Evolutionary conservation across 306 rosid genomes (phyloP), one percentile per base, ranked within the genome.

Genomic region (Sicyos edulis): DNA sequence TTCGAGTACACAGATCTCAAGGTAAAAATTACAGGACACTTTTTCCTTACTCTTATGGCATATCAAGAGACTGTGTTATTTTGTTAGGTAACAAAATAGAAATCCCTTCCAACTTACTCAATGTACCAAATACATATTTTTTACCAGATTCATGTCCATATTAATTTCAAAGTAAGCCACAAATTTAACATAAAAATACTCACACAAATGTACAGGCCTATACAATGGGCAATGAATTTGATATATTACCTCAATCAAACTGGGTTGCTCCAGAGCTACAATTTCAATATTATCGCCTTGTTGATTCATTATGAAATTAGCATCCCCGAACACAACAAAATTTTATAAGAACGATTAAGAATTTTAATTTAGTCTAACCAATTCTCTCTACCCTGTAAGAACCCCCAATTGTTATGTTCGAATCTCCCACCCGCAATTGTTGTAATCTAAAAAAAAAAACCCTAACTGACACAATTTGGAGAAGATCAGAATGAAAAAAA

Each of bases 281-380:
- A 91, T 85, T 86, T 88, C 97, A 17, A 89, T 82, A 75, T 80
- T 82, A 74, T 84, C 83, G 80, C 90, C 96, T 83, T n/a, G n/a
- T n/a, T 90, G 95, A 50, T 88, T 93, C 78, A 89, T 83, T 90
- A 76, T 88, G 70, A 75, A 71, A 74, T 67, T 55, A 79, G 76
- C 83, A 90, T 79, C 83, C 92, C 83, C 71, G 59, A 26, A 61
- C 59, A 76, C 24, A 76, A 58, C 49, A 78, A 69, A 55, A 70
- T 44, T 47, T 24, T 26, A 16, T 24, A 49, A 69, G 45, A 69
- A 69, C 22, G 59, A 69, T 69, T 69, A 24, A 69, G 73, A 59
- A 50, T 69, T 32, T 9, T 15, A 69, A 50, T 51, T 8, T 9
- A 51, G 58, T 51, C 47, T 26, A 67, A 22, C 72, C 24, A 69